A percentile compares a stretch with the other conserved stretches of the same genome.
phyloP scores from a whole-genome alignment of 371 early-diverging fungal genomes.

The Zancudomyces culisetae region DNA sequence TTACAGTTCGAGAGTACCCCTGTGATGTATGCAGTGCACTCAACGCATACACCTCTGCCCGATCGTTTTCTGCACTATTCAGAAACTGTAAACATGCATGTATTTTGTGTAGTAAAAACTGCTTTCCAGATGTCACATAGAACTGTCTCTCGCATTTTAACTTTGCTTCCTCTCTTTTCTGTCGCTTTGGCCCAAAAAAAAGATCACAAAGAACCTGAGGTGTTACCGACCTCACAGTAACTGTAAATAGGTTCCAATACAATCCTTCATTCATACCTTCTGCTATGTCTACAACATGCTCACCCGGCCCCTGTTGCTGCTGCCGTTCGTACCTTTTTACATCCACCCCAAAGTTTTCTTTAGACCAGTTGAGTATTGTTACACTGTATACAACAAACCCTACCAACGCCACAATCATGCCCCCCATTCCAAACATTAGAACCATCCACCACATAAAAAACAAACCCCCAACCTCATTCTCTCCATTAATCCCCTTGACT shows the following conservation, averaged over 20 bases:
- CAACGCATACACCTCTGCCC: conserved; percentile 3
- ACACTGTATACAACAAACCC: neutral
- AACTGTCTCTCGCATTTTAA: conserved; percentile 1
- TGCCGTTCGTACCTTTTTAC: neutral
- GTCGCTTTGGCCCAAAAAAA: neutral
- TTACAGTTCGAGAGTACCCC: conserved; percentile 1
- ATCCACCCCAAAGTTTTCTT: neutral
- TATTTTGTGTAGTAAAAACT: conserved; percentile 2
- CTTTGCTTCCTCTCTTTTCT: neutral
- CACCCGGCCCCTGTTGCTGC: neutral
- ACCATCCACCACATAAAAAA: neutral
- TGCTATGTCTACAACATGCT: neutral
- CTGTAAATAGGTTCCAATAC: neutral
- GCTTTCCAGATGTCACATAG: neutral
- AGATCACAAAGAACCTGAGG: conserved; percentile 2
- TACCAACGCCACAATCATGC: neutral
- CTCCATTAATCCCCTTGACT: too few species aligned
- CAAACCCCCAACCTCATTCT: neutral
- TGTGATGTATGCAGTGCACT: conserved; percentile 3
- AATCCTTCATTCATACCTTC: neutral
- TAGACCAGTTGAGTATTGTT: neutral
- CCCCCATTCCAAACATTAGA: neutral
- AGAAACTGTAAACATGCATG: neutral
- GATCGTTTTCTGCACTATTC: conserved; percentile 1
- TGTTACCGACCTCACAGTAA: neutral